Base-by-base conservation (phyloP, 2,329 filamentous ascomycete species). In the Pseudogymnoascus sp. region DNA sequence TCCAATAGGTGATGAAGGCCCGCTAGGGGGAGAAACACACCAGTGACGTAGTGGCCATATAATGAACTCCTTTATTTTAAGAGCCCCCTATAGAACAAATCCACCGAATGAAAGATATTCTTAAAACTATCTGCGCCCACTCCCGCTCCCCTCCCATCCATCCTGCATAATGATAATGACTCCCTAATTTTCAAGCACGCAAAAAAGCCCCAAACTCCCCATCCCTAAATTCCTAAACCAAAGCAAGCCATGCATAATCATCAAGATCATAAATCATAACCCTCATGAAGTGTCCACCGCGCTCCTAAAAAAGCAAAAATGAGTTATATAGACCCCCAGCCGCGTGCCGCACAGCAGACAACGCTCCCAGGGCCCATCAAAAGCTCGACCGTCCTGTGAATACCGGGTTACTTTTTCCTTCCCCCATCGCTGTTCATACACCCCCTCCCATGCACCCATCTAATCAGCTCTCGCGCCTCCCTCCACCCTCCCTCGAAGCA, bases 401-500 rank as follows among this genome's bases (percentile, higher is more conserved):
- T 34, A 12, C 51, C 51, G 47, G 26, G 47, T 54, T 31, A 54
- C 26, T 51, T 54, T 47, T 54, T 5, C n/a, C 23, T 54, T 12
- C n/a, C 14, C 47, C 26, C 12, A 10, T n/a, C 21, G 45, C 47
- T 54, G 47, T 54, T 31, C 47, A 54, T 54, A 54, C 47, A 54
- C 47, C 45, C 45, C 26, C 8, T 18, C 26, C 7, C 26, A 31
- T 16, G 47, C 47, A 31, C 47, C 47, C 47, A 31, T 54, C 47
- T 54, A 54, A 16, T 54, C 51, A 18, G n/a, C 51, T 36, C 10
- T 57, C 29, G 51, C 51, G 11, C 51, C 51, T 1, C 36, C 42
- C 40, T 59, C 36, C 18, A 34, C 40, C 11, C 66, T 64, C 26
- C 62, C 66, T 39, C 67, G 63, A 42, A 73, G 62, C 54, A 73